Conservation (phyloP, 2,329 filamentous ascomycete genomes). For the Apiospora phragmitis region DNA sequence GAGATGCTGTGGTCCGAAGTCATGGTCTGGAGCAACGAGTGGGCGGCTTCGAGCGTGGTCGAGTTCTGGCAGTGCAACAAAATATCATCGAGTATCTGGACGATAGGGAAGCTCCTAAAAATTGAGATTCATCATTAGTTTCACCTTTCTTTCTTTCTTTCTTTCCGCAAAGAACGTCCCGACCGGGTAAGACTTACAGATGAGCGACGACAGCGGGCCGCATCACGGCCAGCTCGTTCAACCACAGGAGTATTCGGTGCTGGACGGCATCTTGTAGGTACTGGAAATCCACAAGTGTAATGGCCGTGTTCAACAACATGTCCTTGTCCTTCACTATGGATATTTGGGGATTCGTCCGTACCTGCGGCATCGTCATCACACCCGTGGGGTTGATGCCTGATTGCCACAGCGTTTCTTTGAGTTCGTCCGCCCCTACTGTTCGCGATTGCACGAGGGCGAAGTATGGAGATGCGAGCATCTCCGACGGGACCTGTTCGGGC, state of each 20-base stretch:
- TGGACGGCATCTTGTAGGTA: slow-evolving; percentile 64
- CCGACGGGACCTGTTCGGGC: slow-evolving; percentile 29
- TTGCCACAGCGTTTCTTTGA: slow-evolving; percentile 63
- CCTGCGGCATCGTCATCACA: slow-evolving; percentile 40
- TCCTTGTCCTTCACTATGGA: slow-evolving; percentile 58
- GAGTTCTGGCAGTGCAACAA: slow-evolving; percentile 64
- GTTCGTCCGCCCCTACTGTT: slow-evolving; percentile 56
- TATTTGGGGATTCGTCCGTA: slow-evolving; percentile 45
- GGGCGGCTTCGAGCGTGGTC: slow-evolving; percentile 59
- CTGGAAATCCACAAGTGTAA: slow-evolving; percentile 67
- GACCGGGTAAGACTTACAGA: slow-evolving; percentile 46
- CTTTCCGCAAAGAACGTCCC: background rate
- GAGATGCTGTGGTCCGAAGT: slow-evolving; percentile 55
- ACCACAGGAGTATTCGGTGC: slow-evolving; percentile 58
- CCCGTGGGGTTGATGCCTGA: slow-evolving; percentile 51
- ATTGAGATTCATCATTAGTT: background rate
- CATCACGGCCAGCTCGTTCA: slow-evolving; percentile 55
- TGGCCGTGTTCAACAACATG: slow-evolving; percentile 61
- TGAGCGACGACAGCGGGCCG: slow-evolving; percentile 58
- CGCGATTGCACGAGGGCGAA: slow-evolving; percentile 60
- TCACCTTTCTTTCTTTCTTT: background rate
- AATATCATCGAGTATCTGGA: slow-evolving; percentile 60
- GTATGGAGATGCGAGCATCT: slow-evolving; percentile 54
- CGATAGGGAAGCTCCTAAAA: slow-evolving; percentile 55
- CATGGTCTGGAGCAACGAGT: slow-evolving; percentile 59